phyloP scores from a whole-genome alignment of 805 yeast species.

The Scheffersomyces spartinae region DNA sequence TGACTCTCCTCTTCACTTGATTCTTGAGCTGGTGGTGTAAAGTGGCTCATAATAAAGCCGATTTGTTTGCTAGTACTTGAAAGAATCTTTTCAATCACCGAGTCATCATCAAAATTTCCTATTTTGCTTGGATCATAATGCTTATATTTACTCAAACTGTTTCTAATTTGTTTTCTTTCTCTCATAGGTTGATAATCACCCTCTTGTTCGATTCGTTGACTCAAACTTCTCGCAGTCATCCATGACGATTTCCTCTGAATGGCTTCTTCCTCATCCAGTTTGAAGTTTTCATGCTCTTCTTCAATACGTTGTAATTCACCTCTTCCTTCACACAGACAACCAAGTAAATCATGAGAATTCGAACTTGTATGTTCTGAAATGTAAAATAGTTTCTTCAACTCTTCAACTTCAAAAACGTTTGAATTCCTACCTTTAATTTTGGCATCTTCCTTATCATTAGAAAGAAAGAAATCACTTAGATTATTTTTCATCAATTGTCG shows the following conservation, averaged over 20 bases:
- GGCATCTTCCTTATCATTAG: conserved; percentile 13
- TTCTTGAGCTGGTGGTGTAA: too few relatives aligned
- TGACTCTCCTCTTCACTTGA: too few relatives aligned
- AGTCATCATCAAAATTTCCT: background rate
- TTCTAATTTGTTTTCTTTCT: conserved; percentile 37
- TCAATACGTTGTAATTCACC: conserved; percentile 27
- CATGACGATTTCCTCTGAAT: conserved; percentile 1
- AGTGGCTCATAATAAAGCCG: too few relatives aligned
- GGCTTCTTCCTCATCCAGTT: conserved; percentile 9
- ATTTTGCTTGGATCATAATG: conserved; percentile 43
- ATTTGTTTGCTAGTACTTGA: too few relatives aligned
- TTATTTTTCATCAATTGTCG: conserved; percentile 79
- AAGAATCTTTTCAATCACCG: background rate
- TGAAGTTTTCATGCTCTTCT: conserved; percentile 8
- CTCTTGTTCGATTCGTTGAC: conserved; percentile 7
- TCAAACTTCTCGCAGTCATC: background rate
- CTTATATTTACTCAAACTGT: conserved; percentile 48
- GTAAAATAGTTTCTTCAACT: conserved; percentile 66
- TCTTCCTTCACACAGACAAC: conserved; percentile 48
- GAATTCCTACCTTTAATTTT: conserved; percentile 23
- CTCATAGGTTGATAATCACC: conserved; percentile 54
- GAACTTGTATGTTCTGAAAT: conserved; percentile 37
- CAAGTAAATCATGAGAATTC: conserved; percentile 70
- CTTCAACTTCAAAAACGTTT: conserved; percentile 55
- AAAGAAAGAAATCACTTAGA: conserved; percentile 60